Base-by-base conservation (phyloP, 495 filamentous ascomycete species). In the Acidiella bohemica region DNA sequence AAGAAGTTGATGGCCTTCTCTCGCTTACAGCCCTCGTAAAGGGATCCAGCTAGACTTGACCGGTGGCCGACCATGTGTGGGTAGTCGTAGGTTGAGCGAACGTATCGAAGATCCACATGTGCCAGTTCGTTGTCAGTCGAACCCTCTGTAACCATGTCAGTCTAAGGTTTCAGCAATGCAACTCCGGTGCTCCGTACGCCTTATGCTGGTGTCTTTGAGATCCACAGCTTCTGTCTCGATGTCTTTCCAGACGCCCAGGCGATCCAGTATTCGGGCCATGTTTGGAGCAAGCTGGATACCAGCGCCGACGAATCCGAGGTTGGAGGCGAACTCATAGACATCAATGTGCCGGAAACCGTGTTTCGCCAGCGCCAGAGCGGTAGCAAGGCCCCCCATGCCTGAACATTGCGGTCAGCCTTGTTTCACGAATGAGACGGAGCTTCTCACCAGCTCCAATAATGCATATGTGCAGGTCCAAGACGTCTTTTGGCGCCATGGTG, bases 211-310 rank as follows among this genome's bases (percentile, higher is more conserved):
- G 22, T 69, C 65, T 17, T 56, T 50, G 29, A 73, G 62, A 42
- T 70, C 62, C 3, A 72, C 68, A 12, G 61, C 65, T 44, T 84
- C 79, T 9, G 59, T 63, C 41, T 69, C 70, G 53, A 86, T 85
- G 19, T 69, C 64, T 21, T 70, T 64, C 76, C 78, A 82, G 33
- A 75, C 73, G 32, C 77, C 81, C 21, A 80, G 64, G 9, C 69
- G 57, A 54, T 83, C 76, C 19, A 87, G 61, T 16, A 90, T 76
- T 0, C 79, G 75, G 18, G 73, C 73, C 65, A 87, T 81, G 44
- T 90, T 86, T 1, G 81, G 81, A 4, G 81, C 79, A 29, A 88
- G 66, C 56, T 88, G 81, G 50, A 88, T 84, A 20, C 81, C 82
- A 5, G 81, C 81, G 34, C 84, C 84, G 9, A 86, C 79, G 41